phyloP scores from a whole-genome alignment of 2,329 filamentous ascomycete species.

The Didymella arachidicola region DNA sequence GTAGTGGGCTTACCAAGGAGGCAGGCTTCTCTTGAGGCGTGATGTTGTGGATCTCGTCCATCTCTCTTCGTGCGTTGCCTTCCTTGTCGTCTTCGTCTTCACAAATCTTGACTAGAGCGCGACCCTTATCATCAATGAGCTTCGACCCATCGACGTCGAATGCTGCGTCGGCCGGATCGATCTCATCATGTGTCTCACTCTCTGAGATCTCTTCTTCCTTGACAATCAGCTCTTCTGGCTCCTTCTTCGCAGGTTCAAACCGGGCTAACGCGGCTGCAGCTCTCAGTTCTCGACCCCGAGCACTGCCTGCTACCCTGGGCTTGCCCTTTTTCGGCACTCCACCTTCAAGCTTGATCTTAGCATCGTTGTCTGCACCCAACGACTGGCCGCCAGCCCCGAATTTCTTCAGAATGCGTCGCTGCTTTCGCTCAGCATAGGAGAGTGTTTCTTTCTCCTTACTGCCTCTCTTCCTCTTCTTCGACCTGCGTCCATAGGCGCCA shows the following conservation, averaged over 20 bases:
- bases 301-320: constrained; percentile 77
- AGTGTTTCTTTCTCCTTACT: constrained; percentile 57
- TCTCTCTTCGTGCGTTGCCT: constrained; percentile 59
- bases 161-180: constrained; percentile 58
- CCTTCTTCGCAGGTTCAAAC: constrained; percentile 64
- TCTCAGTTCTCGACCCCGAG: constrained; percentile 75
- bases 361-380: constrained; percentile 72
- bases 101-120: constrained; percentile 76
- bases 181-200: constrained; percentile 49
- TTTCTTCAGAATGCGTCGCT: constrained; percentile 75
- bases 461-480: constrained; percentile 60
- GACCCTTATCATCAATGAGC: constrained; percentile 70
- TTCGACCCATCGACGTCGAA: constrained; percentile 70
- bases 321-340: constrained; percentile 69
- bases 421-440: constrained; percentile 75
- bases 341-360: constrained; percentile 71
- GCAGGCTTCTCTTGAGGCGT: constrained; percentile 19
- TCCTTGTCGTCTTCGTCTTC: constrained; percentile 67
- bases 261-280: constrained; percentile 79
- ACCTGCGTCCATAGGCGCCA: constrained; percentile 71
- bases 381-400: constrained; percentile 75
- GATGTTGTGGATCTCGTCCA: constrained; percentile 69
- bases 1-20: not conserved
- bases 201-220: constrained; percentile 49
- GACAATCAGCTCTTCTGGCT: constrained; percentile 45